Conservation (phyloP, 305 asterid species). For the Petunia hybrid region DNA sequence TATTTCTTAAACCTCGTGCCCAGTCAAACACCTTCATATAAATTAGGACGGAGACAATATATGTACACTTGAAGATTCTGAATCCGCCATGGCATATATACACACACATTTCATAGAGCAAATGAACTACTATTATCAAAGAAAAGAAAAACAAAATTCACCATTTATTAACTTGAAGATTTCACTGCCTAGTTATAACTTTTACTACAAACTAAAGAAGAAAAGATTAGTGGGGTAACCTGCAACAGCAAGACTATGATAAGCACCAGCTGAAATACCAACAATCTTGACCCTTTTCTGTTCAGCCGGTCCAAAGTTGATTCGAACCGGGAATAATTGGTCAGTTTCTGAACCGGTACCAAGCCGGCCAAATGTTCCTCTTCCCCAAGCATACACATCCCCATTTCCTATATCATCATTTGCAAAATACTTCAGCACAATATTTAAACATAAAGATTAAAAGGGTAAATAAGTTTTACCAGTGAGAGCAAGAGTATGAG, state of each 20-base stretch:
- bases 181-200: background rate
- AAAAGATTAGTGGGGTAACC: slow-evolving; percentile 44
- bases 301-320: slow-evolving; percentile 55
- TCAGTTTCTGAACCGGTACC: slow-evolving; percentile 81
- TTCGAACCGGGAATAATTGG: slow-evolving; percentile 53
- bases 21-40: too few relatives aligned
- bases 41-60: too few relatives aligned
- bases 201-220: background rate
- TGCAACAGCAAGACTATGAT: slow-evolving; percentile 92
- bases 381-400: slow-evolving; percentile 90
- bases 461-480: slow-evolving; percentile 46
- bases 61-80: background rate
- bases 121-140: background rate
- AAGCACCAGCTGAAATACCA: slow-evolving; percentile 86
- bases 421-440: background rate
- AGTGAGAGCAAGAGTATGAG: slow-evolving; percentile 86
- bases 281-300: slow-evolving; percentile 65
- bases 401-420: slow-evolving; percentile 65
- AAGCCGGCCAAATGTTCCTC: slow-evolving; percentile 89
- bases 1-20: too few relatives aligned
- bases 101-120: slow-evolving; percentile 10
- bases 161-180: slow-evolving; percentile 6
- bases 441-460: background rate
- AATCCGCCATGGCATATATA: background rate
- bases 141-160: background rate